A percentile compares a stretch with the other conserved stretches of the same genome.
Evolutionary conservation across 768 basidiomycete genomes (phyloP).

Genomic region (Boletus reticuloceps): DNA sequence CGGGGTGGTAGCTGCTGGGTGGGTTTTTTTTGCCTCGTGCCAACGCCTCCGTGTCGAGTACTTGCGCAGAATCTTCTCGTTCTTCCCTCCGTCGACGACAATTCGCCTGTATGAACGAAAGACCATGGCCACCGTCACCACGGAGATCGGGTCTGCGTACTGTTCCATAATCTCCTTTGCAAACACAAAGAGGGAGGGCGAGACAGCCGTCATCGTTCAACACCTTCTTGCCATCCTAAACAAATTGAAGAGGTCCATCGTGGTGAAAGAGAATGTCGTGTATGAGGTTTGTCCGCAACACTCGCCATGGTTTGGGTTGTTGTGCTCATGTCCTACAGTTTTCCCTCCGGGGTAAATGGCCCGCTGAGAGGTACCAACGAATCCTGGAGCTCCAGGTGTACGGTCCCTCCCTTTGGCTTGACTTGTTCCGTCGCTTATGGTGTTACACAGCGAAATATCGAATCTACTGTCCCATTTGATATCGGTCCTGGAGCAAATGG

Average conservation of each 20-base stretch:
- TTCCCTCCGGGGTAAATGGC: slow-evolving; percentile 77
- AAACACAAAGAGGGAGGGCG: slow-evolving; percentile 48
- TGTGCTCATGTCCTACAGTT: slow-evolving; percentile 41
- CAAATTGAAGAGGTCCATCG: slow-evolving; percentile 64
- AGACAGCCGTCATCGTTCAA: slow-evolving; percentile 54
- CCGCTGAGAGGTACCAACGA: slow-evolving; percentile 69
- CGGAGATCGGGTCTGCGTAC: slow-evolving; percentile 67
- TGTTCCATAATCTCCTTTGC: slow-evolving; percentile 77
- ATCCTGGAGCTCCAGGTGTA: slow-evolving; percentile 69
- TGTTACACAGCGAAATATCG: slow-evolving; percentile 54
- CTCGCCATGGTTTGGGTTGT: background rate
- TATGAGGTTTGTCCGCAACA: slow-evolving; percentile 53
- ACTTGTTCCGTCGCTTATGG: background rate
- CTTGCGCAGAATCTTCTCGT: slow-evolving; percentile 55
- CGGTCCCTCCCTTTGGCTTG: slow-evolving; percentile 13
- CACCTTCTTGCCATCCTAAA: slow-evolving; percentile 71
- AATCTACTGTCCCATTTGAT: slow-evolving; percentile 70
- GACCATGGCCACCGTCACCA: slow-evolving; percentile 63
- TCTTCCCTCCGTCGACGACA: slow-evolving; percentile 72
- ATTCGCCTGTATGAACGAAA: slow-evolving; percentile 71
- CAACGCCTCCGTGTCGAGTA: background rate
- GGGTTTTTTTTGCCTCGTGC: slow-evolving; percentile 13
- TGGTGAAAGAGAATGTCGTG: slow-evolving; percentile 53
- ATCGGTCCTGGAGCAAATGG: slow-evolving; percentile 69
- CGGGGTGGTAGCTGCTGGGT: slow-evolving; percentile 81